Base-by-base conservation (phyloP, 768 basidiomycete species). In the Amanita thiersii region DNA sequence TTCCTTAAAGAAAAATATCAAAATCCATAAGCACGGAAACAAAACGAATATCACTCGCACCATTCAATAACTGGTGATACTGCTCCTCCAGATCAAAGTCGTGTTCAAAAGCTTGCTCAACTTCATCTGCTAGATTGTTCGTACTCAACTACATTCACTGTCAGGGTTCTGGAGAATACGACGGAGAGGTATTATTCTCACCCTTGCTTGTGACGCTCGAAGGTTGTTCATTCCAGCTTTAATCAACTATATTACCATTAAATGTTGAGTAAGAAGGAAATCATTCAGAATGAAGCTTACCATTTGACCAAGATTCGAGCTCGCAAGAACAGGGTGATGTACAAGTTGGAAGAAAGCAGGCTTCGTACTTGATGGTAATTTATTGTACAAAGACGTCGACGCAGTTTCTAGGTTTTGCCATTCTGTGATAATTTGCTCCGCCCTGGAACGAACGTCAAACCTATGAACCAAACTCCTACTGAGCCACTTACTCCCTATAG, bases 331-430 rank as follows among this genome's bases (percentile, higher is more conserved):
- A 3, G 79, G 74, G 49, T 82, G 78, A 21, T 79, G 77, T 1
- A 87, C 71, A n/a, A 79, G 66, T 54, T 87, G 70, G 71, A 76
- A 85, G 64, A 76, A 86, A 0, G 82, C 73, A 1, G 78, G 65
- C 50, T 80, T 62, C 43, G 58, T 66, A 1, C 50, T 62, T 12
- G 59, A 45, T 0, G 72, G 56, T 4, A 85, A 60, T n/a, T 58
- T 59, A 50, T 77, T 65, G 56, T 77, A 81, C 4, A 85, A 62
- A 4, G 63, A 55, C 1, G 72, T 73, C 1, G 81, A 77, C 5
- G 70, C 61, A 3, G 60, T 56, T 37, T 64, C 63, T 14, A 80
- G 59, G 3, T 51, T 59, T 8, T 69, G 58, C 77, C 79, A 82
- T 12, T 60, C 65, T 6, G 59, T 60, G 26, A 75, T 54, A 8